A percentile compares a stretch with the other conserved stretches of the same genome.
These are phyloP conservation scores for Monosporozyma yasuniensis DNA, from an alignment of 805 yeast genomes.

Conservation along the genomic window DNA sequence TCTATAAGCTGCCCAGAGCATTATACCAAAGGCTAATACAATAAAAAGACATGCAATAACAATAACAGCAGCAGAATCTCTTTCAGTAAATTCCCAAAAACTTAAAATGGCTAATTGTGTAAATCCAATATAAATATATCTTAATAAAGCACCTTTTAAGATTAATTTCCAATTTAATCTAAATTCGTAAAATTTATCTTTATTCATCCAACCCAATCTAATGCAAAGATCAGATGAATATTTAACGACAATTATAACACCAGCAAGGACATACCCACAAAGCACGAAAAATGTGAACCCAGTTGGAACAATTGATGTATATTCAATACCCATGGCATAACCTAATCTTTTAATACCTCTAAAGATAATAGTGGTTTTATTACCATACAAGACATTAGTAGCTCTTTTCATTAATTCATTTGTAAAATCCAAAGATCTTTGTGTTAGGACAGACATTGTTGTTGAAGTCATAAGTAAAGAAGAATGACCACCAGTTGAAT, in stretches of 20 bases:
- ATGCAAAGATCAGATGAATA: constrained; percentile 40
- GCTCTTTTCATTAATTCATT: constrained; percentile 32
- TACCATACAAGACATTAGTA: constrained; percentile 38
- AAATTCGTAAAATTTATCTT: constrained; percentile 39
- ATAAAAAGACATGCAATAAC: constrained; percentile 70
- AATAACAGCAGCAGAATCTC: constrained; percentile 83
- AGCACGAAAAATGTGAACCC: constrained; percentile 79
- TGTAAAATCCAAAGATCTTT: constrained; percentile 33
- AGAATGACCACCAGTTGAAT: constrained; percentile 85
- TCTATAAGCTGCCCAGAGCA: constrained; percentile 58
- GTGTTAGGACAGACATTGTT: constrained; percentile 64
- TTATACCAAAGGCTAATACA: constrained; percentile 46
- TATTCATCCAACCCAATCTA: constrained; percentile 40
- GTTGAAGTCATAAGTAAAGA: constrained; percentile 54
- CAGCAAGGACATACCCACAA: constrained; percentile 68
- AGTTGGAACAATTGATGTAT: constrained; percentile 72
- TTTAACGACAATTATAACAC: constrained; percentile 46
- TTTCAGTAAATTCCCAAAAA: constrained; percentile 74
- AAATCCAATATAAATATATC: constrained; percentile 77
- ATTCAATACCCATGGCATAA: constrained; percentile 66
- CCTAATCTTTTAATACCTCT: constrained; percentile 87
- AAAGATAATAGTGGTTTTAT: constrained; percentile 51
- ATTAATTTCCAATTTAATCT: constrained; percentile 48
- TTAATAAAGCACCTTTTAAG: constrained; percentile 67
- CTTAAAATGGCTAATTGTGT: constrained; percentile 71